A percentile compares a stretch with the other conserved stretches of the same genome.
These are phyloP conservation scores for Rhizophora mangle DNA, from an alignment of 345 rosid species.

Conservation along the genomic window DNA sequence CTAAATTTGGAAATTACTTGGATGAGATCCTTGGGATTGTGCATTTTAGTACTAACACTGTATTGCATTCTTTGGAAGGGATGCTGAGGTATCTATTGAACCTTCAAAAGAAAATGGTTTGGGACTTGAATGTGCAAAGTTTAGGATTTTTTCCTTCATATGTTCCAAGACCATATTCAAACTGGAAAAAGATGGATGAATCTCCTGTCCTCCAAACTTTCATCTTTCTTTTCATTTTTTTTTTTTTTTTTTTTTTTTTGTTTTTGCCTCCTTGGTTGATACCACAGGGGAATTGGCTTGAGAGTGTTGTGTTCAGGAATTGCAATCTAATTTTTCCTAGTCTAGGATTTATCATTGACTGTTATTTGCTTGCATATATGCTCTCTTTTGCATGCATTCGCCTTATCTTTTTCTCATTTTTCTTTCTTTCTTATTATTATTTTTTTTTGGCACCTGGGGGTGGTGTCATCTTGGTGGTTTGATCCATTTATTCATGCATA, in stretches of 20 bases:
- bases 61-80: too few relatives aligned
- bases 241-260: background rate
- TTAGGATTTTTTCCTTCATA: too few relatives aligned
- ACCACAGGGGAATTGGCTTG: background rate
- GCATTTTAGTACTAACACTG: too few relatives aligned
- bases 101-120: too few relatives aligned
- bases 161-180: too few relatives aligned
- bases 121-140: too few relatives aligned
- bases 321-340: background rate
- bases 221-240: background rate
- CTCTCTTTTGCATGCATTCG: background rate
- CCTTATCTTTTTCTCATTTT: background rate
- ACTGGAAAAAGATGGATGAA: too few relatives aligned
- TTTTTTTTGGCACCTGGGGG: background rate
- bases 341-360: background rate
- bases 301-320: background rate
- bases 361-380: background rate
- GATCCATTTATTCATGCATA: conserved; percentile 1
- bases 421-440: background rate
- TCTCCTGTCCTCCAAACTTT: too few relatives aligned
- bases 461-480: background rate
- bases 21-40: too few relatives aligned
- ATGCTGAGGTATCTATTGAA: too few relatives aligned
- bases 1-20: too few relatives aligned
- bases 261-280: background rate